Conservation (phyloP, 179 eudicot species). For the Carnegiea gigantea region DNA sequence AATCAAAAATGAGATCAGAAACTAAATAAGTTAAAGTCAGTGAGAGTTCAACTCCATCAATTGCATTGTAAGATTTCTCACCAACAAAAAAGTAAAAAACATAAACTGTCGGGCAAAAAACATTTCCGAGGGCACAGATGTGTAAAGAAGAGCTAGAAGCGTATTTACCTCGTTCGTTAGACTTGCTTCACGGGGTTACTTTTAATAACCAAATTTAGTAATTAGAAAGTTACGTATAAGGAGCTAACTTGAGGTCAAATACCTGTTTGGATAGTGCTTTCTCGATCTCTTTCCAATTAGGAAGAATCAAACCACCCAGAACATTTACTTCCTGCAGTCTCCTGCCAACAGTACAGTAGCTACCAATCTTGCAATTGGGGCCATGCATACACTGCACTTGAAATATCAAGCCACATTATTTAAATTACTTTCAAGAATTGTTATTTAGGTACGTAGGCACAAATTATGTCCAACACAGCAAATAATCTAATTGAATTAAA, state of each 20-base stretch:
- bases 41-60: too few species aligned
- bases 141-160: too few species aligned
- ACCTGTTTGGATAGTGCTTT: conserved; percentile 93
- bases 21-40: too few species aligned
- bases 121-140: too few species aligned
- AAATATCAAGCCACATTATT: background rate
- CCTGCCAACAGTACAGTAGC: conserved; percentile 85
- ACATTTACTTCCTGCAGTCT: conserved; percentile 94
- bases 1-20: too few species aligned
- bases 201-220: background rate
- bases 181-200: background rate
- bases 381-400: conserved; percentile 96
- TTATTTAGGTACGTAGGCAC: too few species aligned
- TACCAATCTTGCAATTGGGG: conserved; percentile 85
- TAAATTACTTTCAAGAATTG: too few species aligned
- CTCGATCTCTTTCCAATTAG: conserved; percentile 87
- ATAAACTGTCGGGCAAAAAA: too few species aligned
- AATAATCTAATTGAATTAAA: too few species aligned
- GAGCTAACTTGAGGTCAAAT: conserved; percentile 15
- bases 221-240: background rate
- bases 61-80: too few species aligned
- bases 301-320: conserved; percentile 91
- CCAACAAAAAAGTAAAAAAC: too few species aligned
- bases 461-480: too few species aligned
- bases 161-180: background rate